Evolutionary conservation across 1,139 yeast species (phyloP).

Genomic region (Lodderomyces elongisporus): DNA sequence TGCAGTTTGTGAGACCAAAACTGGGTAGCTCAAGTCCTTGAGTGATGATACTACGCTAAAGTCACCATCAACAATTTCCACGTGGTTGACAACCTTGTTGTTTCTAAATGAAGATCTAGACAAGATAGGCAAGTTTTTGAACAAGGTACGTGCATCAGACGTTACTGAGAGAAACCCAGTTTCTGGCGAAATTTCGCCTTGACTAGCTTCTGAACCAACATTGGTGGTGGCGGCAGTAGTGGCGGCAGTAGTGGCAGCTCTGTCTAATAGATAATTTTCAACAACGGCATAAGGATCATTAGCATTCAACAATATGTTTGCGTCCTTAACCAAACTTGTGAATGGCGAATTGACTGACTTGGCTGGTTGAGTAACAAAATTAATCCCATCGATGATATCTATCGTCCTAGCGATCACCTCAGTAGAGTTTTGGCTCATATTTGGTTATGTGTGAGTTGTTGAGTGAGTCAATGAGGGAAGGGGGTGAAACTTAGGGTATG

Average conservation of each 20-base stretch:
- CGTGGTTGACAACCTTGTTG: slow-evolving; percentile 54
- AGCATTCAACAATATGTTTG: slow-evolving; percentile 35
- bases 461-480: no score
- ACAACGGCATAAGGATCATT: slow-evolving; percentile 54
- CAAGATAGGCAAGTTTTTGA: slow-evolving; percentile 52
- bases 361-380: slow-evolving; percentile 43
- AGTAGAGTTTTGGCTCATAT: slow-evolving; percentile 14
- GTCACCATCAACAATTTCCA: slow-evolving; percentile 53
- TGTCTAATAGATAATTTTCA: slow-evolving; percentile 23
- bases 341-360: slow-evolving; percentile 40
- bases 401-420: slow-evolving; percentile 19
- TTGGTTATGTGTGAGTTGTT: background rate
- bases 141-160: slow-evolving; percentile 50
- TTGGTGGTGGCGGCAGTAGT: no score
- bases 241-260: slow-evolving; percentile 8
- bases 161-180: slow-evolving; percentile 42
- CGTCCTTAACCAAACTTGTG: slow-evolving; percentile 17
- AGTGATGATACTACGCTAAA: slow-evolving; percentile 62
- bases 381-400: slow-evolving; percentile 22
- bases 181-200: slow-evolving; percentile 5
- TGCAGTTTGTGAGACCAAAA: slow-evolving; percentile 59
- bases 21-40: slow-evolving; percentile 62
- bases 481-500: no score
- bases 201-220: background rate
- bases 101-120: slow-evolving; percentile 35